These are phyloP conservation scores for Nakaseomyces nivariensis DNA, from an alignment of 1,139 yeast species.

Conservation along the genomic window DNA sequence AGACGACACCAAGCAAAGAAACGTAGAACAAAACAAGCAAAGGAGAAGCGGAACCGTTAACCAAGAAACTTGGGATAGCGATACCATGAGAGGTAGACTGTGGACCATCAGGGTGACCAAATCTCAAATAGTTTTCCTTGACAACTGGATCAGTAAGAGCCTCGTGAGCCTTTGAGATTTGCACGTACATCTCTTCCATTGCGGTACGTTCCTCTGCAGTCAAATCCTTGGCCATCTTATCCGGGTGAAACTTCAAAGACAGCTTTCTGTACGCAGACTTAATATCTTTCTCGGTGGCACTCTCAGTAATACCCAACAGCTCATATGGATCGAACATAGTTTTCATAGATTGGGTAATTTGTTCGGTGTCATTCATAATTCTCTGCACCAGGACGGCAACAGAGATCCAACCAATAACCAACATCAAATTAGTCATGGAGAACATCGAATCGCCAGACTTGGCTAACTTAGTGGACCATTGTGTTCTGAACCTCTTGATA, in stretches of 20 bases:
- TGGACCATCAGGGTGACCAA: constrained; percentile 98
- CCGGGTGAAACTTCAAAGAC: constrained; percentile 87
- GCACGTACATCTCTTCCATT: constrained; percentile 69
- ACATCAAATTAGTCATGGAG: constrained; percentile 14
- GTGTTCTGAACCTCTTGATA: constrained; percentile 36
- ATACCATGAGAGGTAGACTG: constrained; percentile 92
- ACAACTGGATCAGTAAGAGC: constrained; percentile 87
- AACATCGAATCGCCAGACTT: neutral
- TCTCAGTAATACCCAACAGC: constrained; percentile 61
- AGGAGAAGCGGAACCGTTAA: constrained; percentile 73
- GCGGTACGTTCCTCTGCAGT: constrained; percentile 45
- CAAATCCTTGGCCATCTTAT: constrained; percentile 65
- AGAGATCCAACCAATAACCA: constrained; percentile 60
- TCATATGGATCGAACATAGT: constrained; percentile 76
- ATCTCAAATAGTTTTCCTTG: constrained; percentile 70
- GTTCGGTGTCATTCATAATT: constrained; percentile 34
- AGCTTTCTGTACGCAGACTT: constrained; percentile 77
- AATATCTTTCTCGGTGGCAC: constrained; percentile 68
- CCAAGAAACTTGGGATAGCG: constrained; percentile 86
- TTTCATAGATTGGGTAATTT: neutral
- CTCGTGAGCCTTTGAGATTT: constrained; percentile 85
- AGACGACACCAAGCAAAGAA: constrained; percentile 58
- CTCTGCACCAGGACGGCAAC: constrained; percentile 43
- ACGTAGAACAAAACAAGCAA: constrained; percentile 56
- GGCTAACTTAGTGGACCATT: constrained; percentile 13